These are phyloP conservation scores for Westerdykella ornata DNA, from an alignment of 2,329 filamentous ascomycete species.

Conservation along the genomic window DNA sequence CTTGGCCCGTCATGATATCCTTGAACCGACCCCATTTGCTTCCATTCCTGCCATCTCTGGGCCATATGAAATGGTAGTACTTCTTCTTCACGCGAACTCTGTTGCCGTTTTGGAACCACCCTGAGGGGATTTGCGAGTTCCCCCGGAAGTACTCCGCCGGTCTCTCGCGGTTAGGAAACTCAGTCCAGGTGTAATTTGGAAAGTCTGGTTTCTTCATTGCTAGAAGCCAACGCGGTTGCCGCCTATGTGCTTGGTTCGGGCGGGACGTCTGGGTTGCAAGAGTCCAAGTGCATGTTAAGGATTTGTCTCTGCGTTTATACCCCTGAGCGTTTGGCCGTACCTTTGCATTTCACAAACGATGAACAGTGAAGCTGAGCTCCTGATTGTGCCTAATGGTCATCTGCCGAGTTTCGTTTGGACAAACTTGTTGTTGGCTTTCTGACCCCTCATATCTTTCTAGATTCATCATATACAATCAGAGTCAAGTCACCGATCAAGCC, in stretches of 20 bases:
- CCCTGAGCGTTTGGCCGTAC: too few species aligned
- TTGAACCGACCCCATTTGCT: conserved; percentile 37
- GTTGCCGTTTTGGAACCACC: conserved; percentile 24
- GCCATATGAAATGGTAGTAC: conserved; percentile 41
- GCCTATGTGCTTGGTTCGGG: too few species aligned
- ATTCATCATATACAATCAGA: not conserved
- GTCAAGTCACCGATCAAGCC: too few species aligned
- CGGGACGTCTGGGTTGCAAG: too few species aligned
- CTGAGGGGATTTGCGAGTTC: not conserved
- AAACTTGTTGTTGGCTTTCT: not conserved
- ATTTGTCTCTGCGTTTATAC: too few species aligned
- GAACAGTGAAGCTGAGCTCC: too few species aligned
- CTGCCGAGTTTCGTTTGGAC: too few species aligned
- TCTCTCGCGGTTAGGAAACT: not conserved
- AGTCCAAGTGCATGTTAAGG: too few species aligned
- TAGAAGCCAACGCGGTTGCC: too few species aligned
- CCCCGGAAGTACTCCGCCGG: conserved; percentile 19
- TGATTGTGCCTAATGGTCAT: too few species aligned
- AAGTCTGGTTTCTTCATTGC: too few species aligned
- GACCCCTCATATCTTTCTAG: not conserved
- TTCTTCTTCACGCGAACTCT: conserved; percentile 23
- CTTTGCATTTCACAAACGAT: too few species aligned
- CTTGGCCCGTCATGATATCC: conserved; percentile 38
- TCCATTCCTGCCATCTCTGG: conserved; percentile 38
- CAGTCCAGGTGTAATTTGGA: not conserved